These are phyloP conservation scores for Acacia melanoxylon DNA, from an alignment of 306 rosid genomes.

Conservation along the genomic window DNA sequence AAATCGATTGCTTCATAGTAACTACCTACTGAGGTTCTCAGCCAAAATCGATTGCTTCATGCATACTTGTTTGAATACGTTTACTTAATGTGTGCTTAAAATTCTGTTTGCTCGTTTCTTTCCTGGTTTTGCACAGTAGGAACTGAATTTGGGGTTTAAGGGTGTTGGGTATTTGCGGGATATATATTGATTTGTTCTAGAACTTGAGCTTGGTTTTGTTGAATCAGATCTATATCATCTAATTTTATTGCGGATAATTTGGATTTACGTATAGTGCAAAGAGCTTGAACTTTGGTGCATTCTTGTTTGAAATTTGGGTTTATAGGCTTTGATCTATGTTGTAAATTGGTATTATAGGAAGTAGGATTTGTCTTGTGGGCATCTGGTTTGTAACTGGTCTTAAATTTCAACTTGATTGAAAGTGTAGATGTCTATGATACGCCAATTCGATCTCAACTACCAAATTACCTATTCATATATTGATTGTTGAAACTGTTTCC, in stretches of 20 bases:
- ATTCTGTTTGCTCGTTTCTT: conserved; percentile 17
- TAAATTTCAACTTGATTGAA: conserved; percentile 28
- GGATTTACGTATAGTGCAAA: conserved; percentile 41
- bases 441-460: conserved; percentile 32
- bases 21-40: no score
- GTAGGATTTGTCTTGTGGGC: conserved; percentile 46
- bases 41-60: no score
- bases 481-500: neutral
- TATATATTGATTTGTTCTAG: conserved; percentile 26
- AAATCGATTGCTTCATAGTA: no score
- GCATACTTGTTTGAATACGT: conserved; percentile 26
- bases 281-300: conserved; percentile 30
- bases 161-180: no score
- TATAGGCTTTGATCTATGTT: conserved; percentile 57
- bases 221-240: conserved; percentile 68
- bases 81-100: conserved; percentile 29
- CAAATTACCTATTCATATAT: conserved; percentile 4
- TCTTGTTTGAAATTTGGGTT: conserved; percentile 25
- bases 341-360: conserved; percentile 34
- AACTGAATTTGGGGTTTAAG: conserved; percentile 49
- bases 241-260: conserved; percentile 36
- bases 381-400: conserved; percentile 29
- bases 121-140: conserved; percentile 39
- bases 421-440: conserved; percentile 44
- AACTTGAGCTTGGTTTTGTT: conserved; percentile 38